phyloP scores from a whole-genome alignment of 345 rosid species.

The Aegle marmelos region DNA sequence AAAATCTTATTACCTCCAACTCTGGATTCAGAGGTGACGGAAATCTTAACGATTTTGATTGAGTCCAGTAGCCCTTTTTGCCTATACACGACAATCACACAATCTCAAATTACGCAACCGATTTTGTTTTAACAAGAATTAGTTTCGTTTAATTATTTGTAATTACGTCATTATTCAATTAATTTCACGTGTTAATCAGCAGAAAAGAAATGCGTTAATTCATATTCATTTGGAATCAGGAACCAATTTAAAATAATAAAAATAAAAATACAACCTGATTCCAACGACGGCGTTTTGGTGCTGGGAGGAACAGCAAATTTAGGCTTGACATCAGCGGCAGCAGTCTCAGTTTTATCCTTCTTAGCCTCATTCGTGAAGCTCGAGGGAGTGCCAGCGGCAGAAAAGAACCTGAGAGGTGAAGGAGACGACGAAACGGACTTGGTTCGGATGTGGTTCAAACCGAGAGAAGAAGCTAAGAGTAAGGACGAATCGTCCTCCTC shows the following conservation, averaged over 20 bases:
- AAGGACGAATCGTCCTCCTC: slow-evolving; percentile 30
- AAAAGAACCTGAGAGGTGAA: slow-evolving; percentile 59
- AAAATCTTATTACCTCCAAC: slow-evolving; percentile 51
- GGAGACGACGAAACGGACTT: slow-evolving; percentile 47
- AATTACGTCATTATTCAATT: neutral
- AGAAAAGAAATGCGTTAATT: neutral
- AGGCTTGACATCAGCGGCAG: neutral
- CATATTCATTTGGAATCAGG: neutral
- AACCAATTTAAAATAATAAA: neutral
- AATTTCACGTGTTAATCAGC: neutral
- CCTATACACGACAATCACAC: slow-evolving; percentile 36
- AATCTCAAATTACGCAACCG: neutral
- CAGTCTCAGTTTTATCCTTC: slow-evolving; percentile 22
- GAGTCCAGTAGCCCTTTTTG: slow-evolving; percentile 54
- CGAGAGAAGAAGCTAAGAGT: slow-evolving; percentile 56
- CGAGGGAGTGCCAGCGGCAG: slow-evolving; percentile 32
- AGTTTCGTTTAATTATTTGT: neutral
- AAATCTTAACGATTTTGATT: slow-evolving; percentile 58
- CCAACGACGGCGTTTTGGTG: neutral
- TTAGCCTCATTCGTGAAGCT: slow-evolving; percentile 11
- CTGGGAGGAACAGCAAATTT: neutral
- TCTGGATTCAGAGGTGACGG: slow-evolving; percentile 48
- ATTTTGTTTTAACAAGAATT: neutral
- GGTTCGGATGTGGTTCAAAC: slow-evolving; percentile 76
- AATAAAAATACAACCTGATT: neutral